Evolutionary conservation across 768 basidiomycete genomes (phyloP), one percentile per base, ranked within the genome.

Genomic region (Omphalotus guepiniiformis): DNA sequence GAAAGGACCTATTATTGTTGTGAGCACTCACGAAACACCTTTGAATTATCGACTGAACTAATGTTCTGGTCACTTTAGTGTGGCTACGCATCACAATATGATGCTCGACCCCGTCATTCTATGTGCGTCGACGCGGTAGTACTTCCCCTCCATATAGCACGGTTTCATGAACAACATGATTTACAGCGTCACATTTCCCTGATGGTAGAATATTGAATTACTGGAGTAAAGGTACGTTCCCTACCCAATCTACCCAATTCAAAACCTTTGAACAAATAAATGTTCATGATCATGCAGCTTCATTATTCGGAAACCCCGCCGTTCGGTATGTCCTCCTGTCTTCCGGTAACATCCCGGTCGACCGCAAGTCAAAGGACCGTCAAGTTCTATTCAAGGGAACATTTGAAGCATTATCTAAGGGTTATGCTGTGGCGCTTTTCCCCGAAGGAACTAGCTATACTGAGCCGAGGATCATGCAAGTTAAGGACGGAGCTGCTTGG

Each of bases 291-390:
- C 15, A 16, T 7, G 3, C 11, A 85, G 87, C 86, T 19, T 76
- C 80, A 39, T 71, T 99, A 37, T 98, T 95, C 63, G 77, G 69
- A 15, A 86, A 96, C 61, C 90, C 90, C 2, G 63, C 81, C 8
- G 69, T 85, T 48, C 75, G 77, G 22, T 83, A 80, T 53, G 76
- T 98, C 49, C 74, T 98, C 7, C 78, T 79, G 44, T 87, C 88
- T 51, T 88, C 95, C 2, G 94, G 96, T n/a, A 96, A 96, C 64
- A 94, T 99, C 54, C 93, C 95, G 19, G 95, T 98, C 28, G 94
- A 96, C 65, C 81, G 96, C 51, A 93, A 90, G 69, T 89, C 80
- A 51, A 92, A 91, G 69, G 93, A 99, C 68, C 85, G 92, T 47
- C 87, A 88, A 58, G 77, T 80, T 16, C 73, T 98, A 15, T 94